Conservation (phyloP, 352 stramenopile genomes). For the Pythium guiyangense region DNA sequence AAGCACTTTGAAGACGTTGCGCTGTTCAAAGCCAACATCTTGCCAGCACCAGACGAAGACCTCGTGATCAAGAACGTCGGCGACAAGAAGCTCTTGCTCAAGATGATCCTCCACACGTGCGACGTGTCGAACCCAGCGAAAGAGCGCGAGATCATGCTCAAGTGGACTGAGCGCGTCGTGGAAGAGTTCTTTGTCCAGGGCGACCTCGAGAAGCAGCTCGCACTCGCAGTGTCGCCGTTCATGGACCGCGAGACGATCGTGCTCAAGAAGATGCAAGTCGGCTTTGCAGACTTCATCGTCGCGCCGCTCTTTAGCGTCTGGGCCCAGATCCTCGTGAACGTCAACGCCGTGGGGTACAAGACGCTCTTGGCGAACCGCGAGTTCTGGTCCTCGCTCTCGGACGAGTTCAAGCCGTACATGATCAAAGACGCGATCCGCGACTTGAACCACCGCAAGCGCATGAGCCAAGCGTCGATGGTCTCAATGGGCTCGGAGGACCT, state of each 20-base stretch:
- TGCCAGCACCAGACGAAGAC: conserved; percentile 56
- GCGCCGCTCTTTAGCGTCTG: conserved; percentile 82
- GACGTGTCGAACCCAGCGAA: conserved; percentile 95
- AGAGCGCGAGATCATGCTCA: conserved; percentile 80
- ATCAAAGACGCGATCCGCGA: conserved; percentile 77
- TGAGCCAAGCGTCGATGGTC: conserved; percentile 18
- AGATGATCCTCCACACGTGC: conserved; percentile 89
- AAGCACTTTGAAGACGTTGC: conserved; percentile 87
- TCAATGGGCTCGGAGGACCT: background rate
- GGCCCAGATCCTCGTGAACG: conserved; percentile 71
- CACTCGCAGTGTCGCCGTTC: conserved; percentile 88
- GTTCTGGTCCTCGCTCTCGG: conserved; percentile 72
- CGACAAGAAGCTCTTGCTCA: conserved; percentile 86
- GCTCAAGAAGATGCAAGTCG: conserved; percentile 91
- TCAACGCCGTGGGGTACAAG: conserved; percentile 65
- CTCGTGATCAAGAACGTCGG: conserved; percentile 77
- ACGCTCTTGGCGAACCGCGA: conserved; percentile 73
- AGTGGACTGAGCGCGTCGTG: conserved; percentile 92
- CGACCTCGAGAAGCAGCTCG: conserved; percentile 92
- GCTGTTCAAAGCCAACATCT: conserved; percentile 86
- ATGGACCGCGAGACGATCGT: conserved; percentile 92
- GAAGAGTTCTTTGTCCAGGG: conserved; percentile 96
- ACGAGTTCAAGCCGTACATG: conserved; percentile 84
- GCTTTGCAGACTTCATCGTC: conserved; percentile 95
- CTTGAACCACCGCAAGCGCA: conserved; percentile 31